Percentiles rank a stretch among this genome's conserved stretches.
These are phyloP conservation scores for Petunia axillaris DNA, from an alignment of 257 asterid genomes.

Conservation along the genomic window DNA sequence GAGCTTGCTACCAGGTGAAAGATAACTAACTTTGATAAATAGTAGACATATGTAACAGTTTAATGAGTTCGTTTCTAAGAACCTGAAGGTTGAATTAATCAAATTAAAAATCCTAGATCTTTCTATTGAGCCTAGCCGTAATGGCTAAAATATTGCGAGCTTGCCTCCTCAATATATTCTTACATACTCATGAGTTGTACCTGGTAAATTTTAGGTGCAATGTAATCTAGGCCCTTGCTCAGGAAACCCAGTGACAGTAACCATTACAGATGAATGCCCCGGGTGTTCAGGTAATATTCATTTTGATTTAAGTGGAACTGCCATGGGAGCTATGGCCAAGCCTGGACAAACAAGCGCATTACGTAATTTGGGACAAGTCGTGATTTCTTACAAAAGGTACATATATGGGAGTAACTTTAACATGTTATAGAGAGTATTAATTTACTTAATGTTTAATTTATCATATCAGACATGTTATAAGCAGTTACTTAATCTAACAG, in stretches of 20 bases:
- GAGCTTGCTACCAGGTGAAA: slow-evolving; percentile 43
- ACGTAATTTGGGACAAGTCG: slow-evolving; percentile 35
- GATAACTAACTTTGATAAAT: too few species aligned
- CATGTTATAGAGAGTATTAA: too few species aligned
- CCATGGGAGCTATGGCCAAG: slow-evolving; percentile 42
- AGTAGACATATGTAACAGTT: not conserved
- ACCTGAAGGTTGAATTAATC: not conserved
- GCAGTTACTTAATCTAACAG: slow-evolving; percentile 23
- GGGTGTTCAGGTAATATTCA: slow-evolving; percentile 27
- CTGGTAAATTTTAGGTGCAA: not conserved
- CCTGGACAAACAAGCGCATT: slow-evolving; percentile 32
- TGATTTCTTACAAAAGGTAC: slow-evolving; percentile 37
- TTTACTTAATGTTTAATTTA: too few species aligned
- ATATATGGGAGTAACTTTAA: not conserved
- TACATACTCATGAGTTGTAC: not conserved
- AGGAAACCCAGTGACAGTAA: slow-evolving; percentile 35
- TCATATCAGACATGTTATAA: too few species aligned
- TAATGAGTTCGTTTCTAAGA: not conserved
- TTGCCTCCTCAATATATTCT: not conserved
- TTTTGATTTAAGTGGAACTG: slow-evolving; percentile 46
- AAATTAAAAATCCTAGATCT: too few species aligned
- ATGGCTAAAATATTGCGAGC: too few species aligned
- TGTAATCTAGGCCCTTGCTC: slow-evolving; percentile 36
- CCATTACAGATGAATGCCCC: slow-evolving; percentile 44
- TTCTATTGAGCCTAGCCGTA: not conserved